A percentile compares a stretch with the other conserved stretches of the same genome.
Conservation (phyloP, 495 filamentous ascomycete species). For the Talaromyces liani region DNA sequence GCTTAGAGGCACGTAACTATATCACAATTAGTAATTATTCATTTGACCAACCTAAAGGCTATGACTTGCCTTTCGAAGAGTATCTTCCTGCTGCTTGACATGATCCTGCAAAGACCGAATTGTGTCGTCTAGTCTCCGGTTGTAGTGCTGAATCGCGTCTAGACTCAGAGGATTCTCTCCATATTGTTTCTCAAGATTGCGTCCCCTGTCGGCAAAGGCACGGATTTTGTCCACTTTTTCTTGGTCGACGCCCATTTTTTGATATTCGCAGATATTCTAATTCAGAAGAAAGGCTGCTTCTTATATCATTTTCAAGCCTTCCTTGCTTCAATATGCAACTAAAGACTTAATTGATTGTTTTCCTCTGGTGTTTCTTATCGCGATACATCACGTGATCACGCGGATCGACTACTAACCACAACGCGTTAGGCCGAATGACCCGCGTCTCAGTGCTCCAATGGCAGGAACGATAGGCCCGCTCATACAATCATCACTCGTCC, state of each 20-base stretch:
- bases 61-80: slow-evolving; percentile 44
- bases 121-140: slow-evolving; percentile 53
- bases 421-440: background rate
- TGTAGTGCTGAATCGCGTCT: slow-evolving; percentile 30
- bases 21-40: slow-evolving; percentile 11
- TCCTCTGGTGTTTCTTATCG: background rate
- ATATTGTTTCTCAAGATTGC: slow-evolving; percentile 28
- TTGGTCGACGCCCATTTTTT: slow-evolving; percentile 28
- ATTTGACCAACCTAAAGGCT: background rate
- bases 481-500: background rate
- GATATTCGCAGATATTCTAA: background rate
- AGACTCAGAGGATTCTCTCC: slow-evolving; percentile 23
- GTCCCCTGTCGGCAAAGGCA: slow-evolving; percentile 29
- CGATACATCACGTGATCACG: slow-evolving; percentile 7
- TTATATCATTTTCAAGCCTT: background rate
- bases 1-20: slow-evolving; percentile 37
- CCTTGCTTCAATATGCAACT: background rate
- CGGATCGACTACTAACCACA: background rate
- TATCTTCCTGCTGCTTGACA: slow-evolving; percentile 58
- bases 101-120: slow-evolving; percentile 55
- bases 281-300: background rate
- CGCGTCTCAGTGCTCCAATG: background rate
- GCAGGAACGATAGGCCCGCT: background rate
- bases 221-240: slow-evolving; percentile 30
- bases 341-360: background rate